Base-by-base conservation (phyloP, 352 stramenopile genomes). In the Pythium volutum region DNA sequence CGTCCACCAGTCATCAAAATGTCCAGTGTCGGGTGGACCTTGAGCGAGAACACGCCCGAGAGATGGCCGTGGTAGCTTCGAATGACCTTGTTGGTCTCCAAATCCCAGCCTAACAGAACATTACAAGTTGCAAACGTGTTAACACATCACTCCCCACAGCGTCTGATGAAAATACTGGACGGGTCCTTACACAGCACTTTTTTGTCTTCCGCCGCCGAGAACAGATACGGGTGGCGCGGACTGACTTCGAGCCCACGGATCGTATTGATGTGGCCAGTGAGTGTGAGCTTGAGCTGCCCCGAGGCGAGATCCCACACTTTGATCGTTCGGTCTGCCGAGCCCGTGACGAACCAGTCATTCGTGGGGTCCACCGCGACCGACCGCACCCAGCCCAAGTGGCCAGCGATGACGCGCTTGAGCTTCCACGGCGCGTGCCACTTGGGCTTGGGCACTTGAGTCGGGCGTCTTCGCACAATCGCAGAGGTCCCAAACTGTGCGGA, bases 1-100 rank as follows among this genome's bases (percentile, higher is more conserved):
- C 98, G 91, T 52, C 97, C 97, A 39, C 97, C 98, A 22, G 97
- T 99, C 31, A 99, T 86, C 20, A 99, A 77, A 26, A 99, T 70
- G 71, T 99, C 98, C 25, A 99, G 79, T 29, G 95, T 99, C 34
- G 98, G 98, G 76, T 99, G 98, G 41, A 99, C 64, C 46, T 97
- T 96, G 18, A 99, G 73, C 42, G 78, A 97, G 77, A 99, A 99
- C 10, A 99, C 96, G 14, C 97, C 97, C 23, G 81, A 97, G n/a
- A 99, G 77, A 69, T 99, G 98, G n/a, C 98, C 98, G 72, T 99
- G 97, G 79, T 99, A 99, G 79, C 98, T 98, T 10, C 98, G 88
- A 59, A 99, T 98, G 29, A 99, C 96, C 74, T 99, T 98, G 77
- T 99, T 99, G 67, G 97, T 98, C 84, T 99, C 97, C 50, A 99